Base-by-base conservation (phyloP, 139 green algal species). In the Coccomyxa sp. region DNA sequence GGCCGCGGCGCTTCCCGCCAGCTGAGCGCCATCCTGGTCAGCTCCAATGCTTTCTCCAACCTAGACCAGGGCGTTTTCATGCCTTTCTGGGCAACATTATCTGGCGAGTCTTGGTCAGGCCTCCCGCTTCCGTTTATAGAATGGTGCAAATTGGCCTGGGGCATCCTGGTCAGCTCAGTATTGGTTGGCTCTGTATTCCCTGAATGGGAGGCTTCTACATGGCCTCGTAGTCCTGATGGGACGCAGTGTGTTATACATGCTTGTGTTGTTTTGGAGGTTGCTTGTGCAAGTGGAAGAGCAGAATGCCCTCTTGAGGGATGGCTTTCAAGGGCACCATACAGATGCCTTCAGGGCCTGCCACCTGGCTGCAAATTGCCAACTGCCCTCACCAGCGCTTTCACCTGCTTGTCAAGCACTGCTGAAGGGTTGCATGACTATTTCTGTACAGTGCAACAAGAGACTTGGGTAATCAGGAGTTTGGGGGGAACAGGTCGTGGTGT, bases 401-500 rank as follows among this genome's bases (percentile, higher is more conserved):
- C 7, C 3, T 51, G 38, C 38, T 51, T 51, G 38, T 51, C 38
- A 51, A 51, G 38, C 38, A 51, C 38, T 51, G 38, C 38, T 51
- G 38, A 51, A 51, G 38, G 38, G 38, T 51, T 51, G 38, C 38
- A 51, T 51, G 38, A 51, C 38, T 51, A 7, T 51, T 7, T 51
- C 3, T 51, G 38, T 51, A 51, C 38, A 3, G 3, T 51, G 38
- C 7, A 51, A 51, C 7, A 7, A 51, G 38, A 51, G 7, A 11
- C 7, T 7, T 51, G 38, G 38, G 38, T 51, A 51, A 51, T 51
- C 38, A 51, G 38, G 38, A 51, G 38, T 51, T 71, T 21, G 4
- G 63, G 63, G 18, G 63, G 11, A 58, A 32, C 80, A 83, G 80
- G 66, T 80, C 9, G 89, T 94, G 25, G 87, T 95, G 58, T 58